Percentiles rank a stretch among this genome's conserved stretches.
These are phyloP conservation scores for Claviceps sp. DNA, from an alignment of 2,329 filamentous ascomycete species.

Conservation along the genomic window DNA sequence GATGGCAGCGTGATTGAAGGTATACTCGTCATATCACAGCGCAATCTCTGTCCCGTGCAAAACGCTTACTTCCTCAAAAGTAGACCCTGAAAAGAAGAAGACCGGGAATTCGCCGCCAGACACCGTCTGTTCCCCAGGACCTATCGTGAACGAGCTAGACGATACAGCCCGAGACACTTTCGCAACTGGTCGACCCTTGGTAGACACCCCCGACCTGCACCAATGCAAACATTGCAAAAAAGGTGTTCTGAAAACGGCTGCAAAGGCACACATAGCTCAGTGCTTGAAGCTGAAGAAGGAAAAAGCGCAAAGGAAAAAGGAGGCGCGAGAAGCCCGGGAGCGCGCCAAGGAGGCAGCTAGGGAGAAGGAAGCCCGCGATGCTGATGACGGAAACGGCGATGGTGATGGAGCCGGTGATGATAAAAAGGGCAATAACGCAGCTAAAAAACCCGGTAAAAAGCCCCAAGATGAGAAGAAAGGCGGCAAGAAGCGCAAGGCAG, in stretches of 20 bases:
- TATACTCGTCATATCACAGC: conserved; percentile 19
- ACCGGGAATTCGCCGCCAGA: conserved; percentile 29
- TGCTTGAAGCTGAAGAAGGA: conserved; percentile 78
- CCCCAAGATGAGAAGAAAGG: conserved; percentile 47
- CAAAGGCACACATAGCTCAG: conserved; percentile 66
- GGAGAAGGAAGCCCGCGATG: conserved; percentile 40
- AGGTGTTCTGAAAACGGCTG: conserved; percentile 60
- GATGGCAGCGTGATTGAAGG: conserved; percentile 52
- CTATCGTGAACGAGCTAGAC: conserved; percentile 56
- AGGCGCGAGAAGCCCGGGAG: conserved; percentile 57
- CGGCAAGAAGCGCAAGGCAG: conserved; percentile 67
- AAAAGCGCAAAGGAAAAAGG: conserved; percentile 65
- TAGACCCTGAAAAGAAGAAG: conserved; percentile 34
- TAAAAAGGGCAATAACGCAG: conserved; percentile 27
- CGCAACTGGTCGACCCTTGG: conserved; percentile 64
- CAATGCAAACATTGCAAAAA: conserved; percentile 94
- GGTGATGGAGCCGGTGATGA: conserved; percentile 33
- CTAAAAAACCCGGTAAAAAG: conserved; percentile 58
- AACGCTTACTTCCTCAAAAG: background rate
- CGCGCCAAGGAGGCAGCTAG: conserved; percentile 48
- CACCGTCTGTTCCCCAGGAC: conserved; percentile 34
- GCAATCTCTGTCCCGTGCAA: background rate
- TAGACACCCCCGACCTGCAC: conserved; percentile 66
- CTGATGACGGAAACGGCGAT: conserved; percentile 33
- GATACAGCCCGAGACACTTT: conserved; percentile 68